A percentile compares a stretch with the other conserved stretches of the same genome.
phyloP scores from a whole-genome alignment of 2,329 filamentous ascomycete genomes.

The Raffaelea albimanens region DNA sequence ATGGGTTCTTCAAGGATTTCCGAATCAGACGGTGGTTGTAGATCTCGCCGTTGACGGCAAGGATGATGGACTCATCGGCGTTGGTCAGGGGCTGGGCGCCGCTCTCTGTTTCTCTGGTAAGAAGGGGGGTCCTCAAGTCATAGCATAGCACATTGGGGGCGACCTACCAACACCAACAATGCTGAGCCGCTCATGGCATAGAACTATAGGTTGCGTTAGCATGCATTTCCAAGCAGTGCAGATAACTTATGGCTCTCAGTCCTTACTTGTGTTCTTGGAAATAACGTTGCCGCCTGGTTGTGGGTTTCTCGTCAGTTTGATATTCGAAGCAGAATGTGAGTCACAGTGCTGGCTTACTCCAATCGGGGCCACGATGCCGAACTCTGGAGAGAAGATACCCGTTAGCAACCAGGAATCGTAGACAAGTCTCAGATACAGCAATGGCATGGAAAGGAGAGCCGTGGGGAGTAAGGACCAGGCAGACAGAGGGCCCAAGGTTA shows the following conservation, averaged over 20 bases:
- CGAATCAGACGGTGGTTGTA: slow-evolving; percentile 97
- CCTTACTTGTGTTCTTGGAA: slow-evolving; percentile 81
- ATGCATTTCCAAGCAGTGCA: not conserved
- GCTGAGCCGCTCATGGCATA: slow-evolving; percentile 93
- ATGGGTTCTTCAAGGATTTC: slow-evolving; percentile 72
- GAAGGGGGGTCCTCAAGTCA: slow-evolving; percentile 11
- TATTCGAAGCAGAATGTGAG: slow-evolving; percentile 12
- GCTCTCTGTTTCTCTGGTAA: slow-evolving; percentile 53
- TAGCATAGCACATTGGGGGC: slow-evolving; percentile 3
- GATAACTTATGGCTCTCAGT: not conserved
- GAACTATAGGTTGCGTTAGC: slow-evolving; percentile 47
- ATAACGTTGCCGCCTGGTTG: slow-evolving; percentile 73
- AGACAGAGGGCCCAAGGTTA: slow-evolving; percentile 16
- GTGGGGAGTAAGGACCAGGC: slow-evolving; percentile 11
- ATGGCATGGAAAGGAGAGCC: slow-evolving; percentile 9
- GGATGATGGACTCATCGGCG: slow-evolving; percentile 75
- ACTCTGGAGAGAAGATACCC: slow-evolving; percentile 45
- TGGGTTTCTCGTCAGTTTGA: slow-evolving; percentile 3
- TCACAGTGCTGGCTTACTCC: slow-evolving; percentile 62
- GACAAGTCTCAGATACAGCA: slow-evolving; percentile 12
- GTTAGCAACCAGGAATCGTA: not conserved
- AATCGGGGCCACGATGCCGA: slow-evolving; percentile 94
- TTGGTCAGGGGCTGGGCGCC: slow-evolving; percentile 94
- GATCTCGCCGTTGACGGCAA: slow-evolving; percentile 98
- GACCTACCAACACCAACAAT: slow-evolving; percentile 89